These are phyloP conservation scores for Agrostemma githago DNA, from an alignment of 148 eudicot genomes.

Conservation along the genomic window DNA sequence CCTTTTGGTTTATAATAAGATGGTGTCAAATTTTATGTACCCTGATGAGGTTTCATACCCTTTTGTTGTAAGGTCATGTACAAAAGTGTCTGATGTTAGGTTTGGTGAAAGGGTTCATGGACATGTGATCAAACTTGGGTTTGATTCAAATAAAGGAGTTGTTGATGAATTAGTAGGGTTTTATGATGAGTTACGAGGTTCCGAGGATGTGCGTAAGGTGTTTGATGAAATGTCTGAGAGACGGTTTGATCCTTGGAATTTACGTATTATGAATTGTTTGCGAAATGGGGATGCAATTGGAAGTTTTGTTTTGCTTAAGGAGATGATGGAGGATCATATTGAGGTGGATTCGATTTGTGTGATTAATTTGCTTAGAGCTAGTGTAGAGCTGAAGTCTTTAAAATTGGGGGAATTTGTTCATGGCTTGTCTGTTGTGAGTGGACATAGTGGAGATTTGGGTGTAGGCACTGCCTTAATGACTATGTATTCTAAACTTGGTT, in stretches of 20 bases:
- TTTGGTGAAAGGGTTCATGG: slow-evolving; percentile 26
- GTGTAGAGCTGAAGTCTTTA: slow-evolving; percentile 26
- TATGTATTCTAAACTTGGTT: slow-evolving; percentile 31
- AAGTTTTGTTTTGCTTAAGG: slow-evolving; percentile 19
- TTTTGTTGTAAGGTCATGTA: slow-evolving; percentile 29
- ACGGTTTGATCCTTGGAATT: slow-evolving; percentile 23
- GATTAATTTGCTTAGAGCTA: slow-evolving; percentile 31
- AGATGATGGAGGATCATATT: slow-evolving; percentile 21
- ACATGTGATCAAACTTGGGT: slow-evolving; percentile 31
- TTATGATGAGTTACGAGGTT: slow-evolving; percentile 13
- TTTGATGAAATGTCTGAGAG: slow-evolving; percentile 26
- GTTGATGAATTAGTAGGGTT: slow-evolving; percentile 24
- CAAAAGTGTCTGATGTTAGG: slow-evolving; percentile 1
- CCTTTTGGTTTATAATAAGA: slow-evolving; percentile 30
- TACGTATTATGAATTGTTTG: slow-evolving; percentile 18
- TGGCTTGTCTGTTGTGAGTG: slow-evolving; percentile 23
- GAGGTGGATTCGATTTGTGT: slow-evolving; percentile 23
- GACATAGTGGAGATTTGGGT: slow-evolving; percentile 23
- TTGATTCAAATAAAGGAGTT: slow-evolving; percentile 21
- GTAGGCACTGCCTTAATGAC: slow-evolving; percentile 34
- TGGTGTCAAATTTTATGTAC: slow-evolving; percentile 28
- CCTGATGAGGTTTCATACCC: slow-evolving; percentile 32
- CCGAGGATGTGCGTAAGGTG: slow-evolving; percentile 18
- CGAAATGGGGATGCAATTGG: slow-evolving; percentile 15
- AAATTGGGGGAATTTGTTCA: slow-evolving; percentile 25